Evolutionary conservation across 2,329 filamentous ascomycete species (phyloP), one percentile per base, ranked within the genome.

Genomic region (Monilinia polystroma): DNA sequence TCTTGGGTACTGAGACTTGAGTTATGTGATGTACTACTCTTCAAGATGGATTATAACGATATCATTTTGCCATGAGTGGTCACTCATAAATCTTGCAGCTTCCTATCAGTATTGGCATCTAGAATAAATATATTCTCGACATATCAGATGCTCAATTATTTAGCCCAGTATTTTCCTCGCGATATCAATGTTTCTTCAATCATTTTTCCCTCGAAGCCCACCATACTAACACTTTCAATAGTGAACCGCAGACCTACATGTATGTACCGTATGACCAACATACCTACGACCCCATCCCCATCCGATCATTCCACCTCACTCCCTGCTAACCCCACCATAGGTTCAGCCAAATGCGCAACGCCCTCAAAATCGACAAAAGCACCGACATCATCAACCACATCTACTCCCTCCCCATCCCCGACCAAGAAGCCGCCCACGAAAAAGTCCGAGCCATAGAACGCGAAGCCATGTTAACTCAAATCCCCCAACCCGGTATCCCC

Each of bases 321-420:
- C 23, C 23, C n/a, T 18, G 1, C 57, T 59, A 35, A 59, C 47
- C 38, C 54, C 70, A 96, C 93, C 77, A 97, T 84, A 99, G 98
- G 94, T 98, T 98, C 79, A 78, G 80, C 26, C 85, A 96, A 75
- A 98, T 99, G 94, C 89, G 89, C 70, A 76, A 80, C 18, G 89
- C 87, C 10, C 85, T 98, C 20, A 83, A 81, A 60, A 97, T 98
- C 72, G 77, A 86, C 69, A 90, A 89, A 76, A 79, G 81, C 47
- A 81, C 83, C 74, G 95, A 99, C 79, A 98, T 99, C 76, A 88
- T 99, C 53, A 89, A 93, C 69, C 91, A 98, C 80, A 88, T 97
- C 76, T 89, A 93, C 76, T 79, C 83, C 2, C 87, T 98, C 0
- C 87, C 93, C 0, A 81, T 83, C 4, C 73, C 79, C 0, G 78